Evolutionary conservation across 192 early-diverging fungal genomes (phyloP).

Genomic region (Kappamyces sp.): DNA sequence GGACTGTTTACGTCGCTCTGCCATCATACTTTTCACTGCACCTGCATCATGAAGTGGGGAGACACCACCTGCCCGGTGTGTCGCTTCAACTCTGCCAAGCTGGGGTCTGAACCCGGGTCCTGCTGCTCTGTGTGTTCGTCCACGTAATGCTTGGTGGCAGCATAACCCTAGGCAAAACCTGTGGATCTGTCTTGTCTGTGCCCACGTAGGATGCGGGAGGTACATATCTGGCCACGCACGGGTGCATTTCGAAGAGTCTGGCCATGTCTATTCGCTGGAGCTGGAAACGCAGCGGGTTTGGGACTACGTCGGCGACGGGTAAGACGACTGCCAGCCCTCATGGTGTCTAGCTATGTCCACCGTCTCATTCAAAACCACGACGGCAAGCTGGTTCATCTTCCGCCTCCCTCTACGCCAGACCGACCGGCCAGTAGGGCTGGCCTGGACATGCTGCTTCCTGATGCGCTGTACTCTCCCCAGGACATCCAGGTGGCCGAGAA

Average conservation of each 20-base stretch:
- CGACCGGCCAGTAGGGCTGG: constrained; percentile 2
- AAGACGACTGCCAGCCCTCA: too few species aligned
- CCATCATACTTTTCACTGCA: constrained; percentile 92
- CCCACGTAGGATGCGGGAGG: constrained; percentile 90
- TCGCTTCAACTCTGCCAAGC: constrained; percentile 54
- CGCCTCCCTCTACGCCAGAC: constrained; percentile 29
- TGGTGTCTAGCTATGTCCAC: constrained; percentile 65
- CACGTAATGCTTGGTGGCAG: not conserved
- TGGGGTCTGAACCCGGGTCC: constrained; percentile 1
- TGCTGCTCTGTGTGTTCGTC: constrained; percentile 5
- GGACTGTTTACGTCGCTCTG: constrained; percentile 89
- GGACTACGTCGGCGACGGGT: constrained; percentile 94
- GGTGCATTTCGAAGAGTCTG: constrained; percentile 74
- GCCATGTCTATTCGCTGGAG: constrained; percentile 86
- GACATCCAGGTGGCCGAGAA: constrained; percentile 52
- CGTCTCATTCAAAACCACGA: constrained; percentile 89
- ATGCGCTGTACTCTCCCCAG: not conserved
- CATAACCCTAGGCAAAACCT: constrained; percentile 55
- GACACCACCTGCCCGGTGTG: constrained; percentile 87
- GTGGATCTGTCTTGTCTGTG: constrained; percentile 98
- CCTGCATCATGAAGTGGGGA: constrained; percentile 87
- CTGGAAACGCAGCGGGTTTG: constrained; percentile 94
- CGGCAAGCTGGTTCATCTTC: constrained; percentile 86
- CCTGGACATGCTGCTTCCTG: constrained; percentile 8
- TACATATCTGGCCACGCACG: constrained; percentile 88